These are phyloP conservation scores for Diplodia intermedia DNA, from an alignment of 2,329 filamentous ascomycete species.

Conservation along the genomic window DNA sequence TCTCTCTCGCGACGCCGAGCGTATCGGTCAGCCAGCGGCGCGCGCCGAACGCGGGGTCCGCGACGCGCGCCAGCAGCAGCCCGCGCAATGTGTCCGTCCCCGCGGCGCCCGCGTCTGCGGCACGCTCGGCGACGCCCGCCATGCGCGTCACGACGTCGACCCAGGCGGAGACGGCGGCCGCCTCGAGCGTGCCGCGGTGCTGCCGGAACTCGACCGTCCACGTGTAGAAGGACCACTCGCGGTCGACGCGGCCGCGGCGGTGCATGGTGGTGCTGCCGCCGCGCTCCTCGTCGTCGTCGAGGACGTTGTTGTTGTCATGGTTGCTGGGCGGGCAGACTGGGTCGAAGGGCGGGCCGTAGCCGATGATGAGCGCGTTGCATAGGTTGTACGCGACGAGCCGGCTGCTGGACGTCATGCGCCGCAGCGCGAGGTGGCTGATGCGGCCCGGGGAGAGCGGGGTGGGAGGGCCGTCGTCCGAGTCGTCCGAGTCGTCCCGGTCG, in stretches of 20 bases:
- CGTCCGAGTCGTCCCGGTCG: neutral
- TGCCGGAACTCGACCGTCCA: slow-evolving; percentile 44
- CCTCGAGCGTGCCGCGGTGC: slow-evolving; percentile 39
- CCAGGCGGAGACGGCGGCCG: slow-evolving; percentile 40
- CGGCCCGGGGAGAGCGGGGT: neutral
- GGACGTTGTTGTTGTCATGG: too few species aligned
- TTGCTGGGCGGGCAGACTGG: too few species aligned
- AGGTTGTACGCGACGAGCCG: neutral
- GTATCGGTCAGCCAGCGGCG: neutral
- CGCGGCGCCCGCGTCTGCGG: neutral
- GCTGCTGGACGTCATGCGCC: neutral
- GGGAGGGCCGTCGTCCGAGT: too few species aligned
- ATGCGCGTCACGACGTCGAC: slow-evolving; percentile 35
- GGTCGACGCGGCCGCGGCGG: too few species aligned
- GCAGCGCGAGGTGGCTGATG: neutral
- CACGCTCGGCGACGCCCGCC: neutral
- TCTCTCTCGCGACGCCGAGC: neutral
- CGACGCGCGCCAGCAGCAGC: rapidly evolving
- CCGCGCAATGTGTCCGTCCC: neutral
- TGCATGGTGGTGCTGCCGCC: neutral
- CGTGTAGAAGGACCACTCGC: too few species aligned
- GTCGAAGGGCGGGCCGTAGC: too few species aligned
- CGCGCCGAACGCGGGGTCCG: neutral
- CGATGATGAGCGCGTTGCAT: neutral
- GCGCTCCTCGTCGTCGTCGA: neutral